Evolutionary conservation across 306 rosid genomes (phyloP).

Genomic region (Senna siamea): DNA sequence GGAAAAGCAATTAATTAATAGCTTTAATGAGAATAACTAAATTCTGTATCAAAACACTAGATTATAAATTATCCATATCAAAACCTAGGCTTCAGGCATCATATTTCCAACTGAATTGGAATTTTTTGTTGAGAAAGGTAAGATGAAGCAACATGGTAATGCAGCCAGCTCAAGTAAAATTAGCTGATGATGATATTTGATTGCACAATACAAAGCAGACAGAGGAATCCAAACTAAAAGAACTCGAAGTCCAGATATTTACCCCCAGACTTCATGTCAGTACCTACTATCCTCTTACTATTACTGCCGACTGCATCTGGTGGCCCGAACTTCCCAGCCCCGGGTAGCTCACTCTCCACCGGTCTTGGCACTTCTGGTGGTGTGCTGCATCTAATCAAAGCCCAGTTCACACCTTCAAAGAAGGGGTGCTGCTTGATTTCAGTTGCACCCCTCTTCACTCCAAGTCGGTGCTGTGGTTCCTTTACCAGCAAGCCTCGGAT

Average conservation of each 20-base stretch:
- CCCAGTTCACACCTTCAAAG: conserved; percentile 99
- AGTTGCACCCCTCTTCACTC: conserved; percentile 95
- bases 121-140: conserved; percentile 23
- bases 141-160: conserved; percentile 45
- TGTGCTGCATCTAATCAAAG: conserved; percentile 91
- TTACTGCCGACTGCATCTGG: conserved; percentile 65
- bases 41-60: conserved; percentile 8
- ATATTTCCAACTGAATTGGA: conserved; percentile 45
- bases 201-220: conserved; percentile 42
- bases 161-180: conserved; percentile 43
- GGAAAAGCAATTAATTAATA: not conserved
- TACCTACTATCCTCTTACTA: conserved; percentile 84
- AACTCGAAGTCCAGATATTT: conserved; percentile 98
- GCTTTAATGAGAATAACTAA: conserved; percentile 11
- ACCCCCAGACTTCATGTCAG: conserved; percentile 90
- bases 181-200: conserved; percentile 42
- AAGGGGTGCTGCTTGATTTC: conserved; percentile 98
- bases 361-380: conserved; percentile 99
- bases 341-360: conserved; percentile 69
- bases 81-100: conserved; percentile 1
- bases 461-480: conserved; percentile 95
- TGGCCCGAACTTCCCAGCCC: conserved; percentile 62
- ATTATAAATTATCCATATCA: conserved; percentile 8
- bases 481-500: conserved; percentile 89
- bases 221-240: conserved; percentile 66